Conservation (phyloP, 805 yeast genomes). For the Komagataella kurtzmanii region DNA sequence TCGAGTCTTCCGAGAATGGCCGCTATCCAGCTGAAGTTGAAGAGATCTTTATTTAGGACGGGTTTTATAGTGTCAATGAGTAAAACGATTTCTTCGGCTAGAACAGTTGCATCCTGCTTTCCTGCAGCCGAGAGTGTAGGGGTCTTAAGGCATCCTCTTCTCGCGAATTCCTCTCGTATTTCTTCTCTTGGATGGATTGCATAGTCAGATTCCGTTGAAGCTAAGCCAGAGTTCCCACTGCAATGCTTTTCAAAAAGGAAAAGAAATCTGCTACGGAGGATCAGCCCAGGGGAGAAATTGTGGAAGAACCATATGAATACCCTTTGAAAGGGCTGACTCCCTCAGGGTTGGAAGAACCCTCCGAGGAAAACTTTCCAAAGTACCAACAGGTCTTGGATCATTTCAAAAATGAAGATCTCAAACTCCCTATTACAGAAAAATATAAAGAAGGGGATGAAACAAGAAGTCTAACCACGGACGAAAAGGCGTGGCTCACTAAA, state of each 20-base stretch:
- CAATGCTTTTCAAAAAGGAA: background rate
- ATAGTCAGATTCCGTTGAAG: background rate
- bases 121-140: background rate
- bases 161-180: background rate
- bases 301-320: constrained; percentile 34
- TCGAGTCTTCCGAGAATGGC: background rate
- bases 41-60: background rate
- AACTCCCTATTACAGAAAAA: constrained; percentile 33
- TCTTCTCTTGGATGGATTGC: background rate
- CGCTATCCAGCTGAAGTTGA: background rate
- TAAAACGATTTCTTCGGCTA: background rate
- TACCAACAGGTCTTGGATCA: constrained; percentile 40
- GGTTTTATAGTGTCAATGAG: background rate
- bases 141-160: background rate
- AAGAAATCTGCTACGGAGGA: background rate
- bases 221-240: background rate
- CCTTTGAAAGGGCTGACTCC: constrained; percentile 40
- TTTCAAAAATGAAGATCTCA: constrained; percentile 33
- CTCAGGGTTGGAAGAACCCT: constrained; percentile 15
- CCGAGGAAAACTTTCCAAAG: constrained; percentile 36
- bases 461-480: constrained; percentile 24
- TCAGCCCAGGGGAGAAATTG: background rate
- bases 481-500: constrained; percentile 71
- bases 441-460: constrained; percentile 9
- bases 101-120: background rate